Conservation (phyloP, 345 rosid genomes). For the Durio zibethinus region DNA sequence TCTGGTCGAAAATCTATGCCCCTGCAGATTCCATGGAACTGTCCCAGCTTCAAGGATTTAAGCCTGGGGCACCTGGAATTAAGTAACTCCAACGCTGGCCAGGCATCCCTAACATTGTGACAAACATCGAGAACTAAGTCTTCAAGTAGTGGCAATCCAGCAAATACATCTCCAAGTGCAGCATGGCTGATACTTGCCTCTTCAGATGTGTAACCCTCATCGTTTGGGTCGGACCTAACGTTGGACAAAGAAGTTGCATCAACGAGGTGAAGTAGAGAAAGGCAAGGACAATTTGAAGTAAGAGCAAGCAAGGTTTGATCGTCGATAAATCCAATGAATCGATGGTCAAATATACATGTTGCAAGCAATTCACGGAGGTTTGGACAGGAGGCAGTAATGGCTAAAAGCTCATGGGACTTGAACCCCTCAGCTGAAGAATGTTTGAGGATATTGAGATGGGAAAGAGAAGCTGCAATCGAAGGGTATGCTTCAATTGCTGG, state of each 20-base stretch:
- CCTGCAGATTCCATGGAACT: conserved; percentile 36
- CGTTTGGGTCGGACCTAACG: conserved; percentile 12
- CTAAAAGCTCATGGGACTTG: conserved; percentile 32
- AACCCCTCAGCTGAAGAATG: conserved; percentile 32
- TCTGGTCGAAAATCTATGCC: conserved; percentile 29
- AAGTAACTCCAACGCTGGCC: conserved; percentile 31
- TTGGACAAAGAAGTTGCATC: conserved; percentile 22
- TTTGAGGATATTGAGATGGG: conserved; percentile 31
- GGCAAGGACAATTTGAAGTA: conserved; percentile 28
- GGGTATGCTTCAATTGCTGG: conserved; percentile 27
- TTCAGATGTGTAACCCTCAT: conserved; percentile 24
- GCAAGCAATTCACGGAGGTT: conserved; percentile 28
- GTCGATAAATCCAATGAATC: conserved; percentile 28
- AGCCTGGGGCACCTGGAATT: conserved; percentile 28
- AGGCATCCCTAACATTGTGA: conserved; percentile 29
- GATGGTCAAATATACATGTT: conserved; percentile 32
- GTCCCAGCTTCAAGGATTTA: conserved; percentile 31
- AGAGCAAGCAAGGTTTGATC: conserved; percentile 34
- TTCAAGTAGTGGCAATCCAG: conserved; percentile 34
- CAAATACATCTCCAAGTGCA: conserved; percentile 22
- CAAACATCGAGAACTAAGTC: conserved; percentile 35
- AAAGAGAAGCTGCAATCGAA: conserved; percentile 17
- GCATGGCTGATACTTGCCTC: conserved; percentile 25
- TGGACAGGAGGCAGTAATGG: conserved; percentile 30
- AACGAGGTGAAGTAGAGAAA: conserved; percentile 37